Base-by-base conservation (phyloP, 768 basidiomycete species). In the Coprinopsis marcescibilis region DNA sequence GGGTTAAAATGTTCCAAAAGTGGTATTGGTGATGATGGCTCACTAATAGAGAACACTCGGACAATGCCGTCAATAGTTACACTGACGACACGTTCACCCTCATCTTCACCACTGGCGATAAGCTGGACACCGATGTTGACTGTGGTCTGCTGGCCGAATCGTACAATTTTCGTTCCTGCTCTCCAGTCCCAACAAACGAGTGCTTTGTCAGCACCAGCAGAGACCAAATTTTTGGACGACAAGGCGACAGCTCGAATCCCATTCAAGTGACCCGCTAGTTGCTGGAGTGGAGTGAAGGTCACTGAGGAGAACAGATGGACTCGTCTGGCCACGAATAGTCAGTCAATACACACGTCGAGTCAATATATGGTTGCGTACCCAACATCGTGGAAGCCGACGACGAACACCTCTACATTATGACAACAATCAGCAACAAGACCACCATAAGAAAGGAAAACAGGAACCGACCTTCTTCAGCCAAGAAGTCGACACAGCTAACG, bases 51-150 rank as follows among this genome's bases (percentile, higher is more conserved):
- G 64, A 93, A 94, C 15, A 90, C 88, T 37, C 91, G 69, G 15
- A 94, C 90, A 32, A 92, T 83, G 1, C 89, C 91, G 63, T 95
- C 91, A 54, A 95, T 90, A 2, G 91, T 94, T 23, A 93, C 86
- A 48, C 89, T 77, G n/a, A 93, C 85, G 17, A 94, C 83, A 25
- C 85, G 72, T 62, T 94, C 91, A 8, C 87, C 86, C 52, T 86
- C 85, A 20, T 65, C 53, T 48, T 52, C 54, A 19, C 46, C 49
- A 17, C 62, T 63, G 32, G 77, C 75, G 25, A 92, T 77, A 23
- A 94, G 76, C 64, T 92, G 89, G 21, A 95, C 87, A 7, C 91
- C 92, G 42, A 92, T 87, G 57, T 89, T 91, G 54, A 91, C 78
- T 5, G 89, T 94, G 8, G 89, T 94, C 67, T 93, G 90, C 60